Evolutionary conservation across 2,329 filamentous ascomycete genomes (phyloP).

Genomic region (Lachnellula subtilissima): DNA sequence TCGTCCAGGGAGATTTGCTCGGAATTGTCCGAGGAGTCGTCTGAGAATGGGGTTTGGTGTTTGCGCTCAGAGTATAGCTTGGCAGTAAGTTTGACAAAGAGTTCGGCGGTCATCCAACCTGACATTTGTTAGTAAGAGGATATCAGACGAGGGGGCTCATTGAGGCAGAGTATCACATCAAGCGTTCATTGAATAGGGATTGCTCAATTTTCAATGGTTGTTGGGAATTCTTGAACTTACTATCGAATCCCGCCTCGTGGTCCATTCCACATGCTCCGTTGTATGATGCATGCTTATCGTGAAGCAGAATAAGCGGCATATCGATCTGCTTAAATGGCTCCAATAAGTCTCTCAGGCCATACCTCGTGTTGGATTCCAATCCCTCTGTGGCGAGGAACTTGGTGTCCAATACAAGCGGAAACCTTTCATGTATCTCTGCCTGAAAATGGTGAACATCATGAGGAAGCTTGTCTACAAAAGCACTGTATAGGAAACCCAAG

Average conservation of each 20-base stretch:
- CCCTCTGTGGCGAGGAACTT: slow-evolving; percentile 49
- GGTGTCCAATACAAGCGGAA: slow-evolving; percentile 52
- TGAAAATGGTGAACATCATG: slow-evolving; percentile 49
- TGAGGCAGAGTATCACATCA: too few species aligned
- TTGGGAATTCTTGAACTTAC: slow-evolving; percentile 33
- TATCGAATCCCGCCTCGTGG: slow-evolving; percentile 60
- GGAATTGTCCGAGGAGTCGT: not conserved
- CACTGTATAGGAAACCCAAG: slow-evolving; percentile 58
- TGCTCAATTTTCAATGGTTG: not conserved
- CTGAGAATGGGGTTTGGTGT: slow-evolving; percentile 4
- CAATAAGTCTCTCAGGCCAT: slow-evolving; percentile 45
- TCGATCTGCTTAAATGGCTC: slow-evolving; percentile 36
- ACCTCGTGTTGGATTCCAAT: slow-evolving; percentile 35
- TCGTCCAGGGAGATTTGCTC: not conserved
- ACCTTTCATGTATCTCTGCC: slow-evolving; percentile 41
- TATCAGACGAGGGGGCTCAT: too few species aligned
- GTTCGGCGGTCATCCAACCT: slow-evolving; percentile 40
- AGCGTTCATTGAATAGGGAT: not conserved
- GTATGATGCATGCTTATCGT: slow-evolving; percentile 28
- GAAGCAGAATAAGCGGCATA: slow-evolving; percentile 36
- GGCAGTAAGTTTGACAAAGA: slow-evolving; percentile 34
- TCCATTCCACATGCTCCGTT: slow-evolving; percentile 17
- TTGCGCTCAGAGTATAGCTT: slow-evolving; percentile 19
- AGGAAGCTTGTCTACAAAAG: slow-evolving; percentile 56
- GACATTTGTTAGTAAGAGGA: not conserved